phyloP scores from a whole-genome alignment of 805 yeast genomes.

The Lachancea sp. region DNA sequence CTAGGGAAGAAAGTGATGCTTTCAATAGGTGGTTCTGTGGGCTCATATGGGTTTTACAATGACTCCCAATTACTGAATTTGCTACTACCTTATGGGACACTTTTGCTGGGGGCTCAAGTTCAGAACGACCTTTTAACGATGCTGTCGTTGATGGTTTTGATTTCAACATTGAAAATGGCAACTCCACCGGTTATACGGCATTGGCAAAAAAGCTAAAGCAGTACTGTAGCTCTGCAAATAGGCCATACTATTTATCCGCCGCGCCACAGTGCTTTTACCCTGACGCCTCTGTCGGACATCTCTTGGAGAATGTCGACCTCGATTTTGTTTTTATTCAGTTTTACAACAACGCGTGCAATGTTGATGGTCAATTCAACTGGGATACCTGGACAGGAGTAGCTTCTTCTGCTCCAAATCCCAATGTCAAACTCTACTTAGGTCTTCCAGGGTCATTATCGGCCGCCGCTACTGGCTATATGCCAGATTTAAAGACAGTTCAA shows the following conservation, averaged over 20 bases:
- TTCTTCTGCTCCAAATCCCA: slow-evolving; percentile 51
- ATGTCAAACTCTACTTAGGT: slow-evolving; percentile 68
- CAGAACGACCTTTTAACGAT: slow-evolving; percentile 64
- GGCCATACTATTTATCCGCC: slow-evolving; percentile 69
- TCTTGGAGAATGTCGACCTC: slow-evolving; percentile 51
- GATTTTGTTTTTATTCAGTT: slow-evolving; percentile 85
- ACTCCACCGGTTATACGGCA: slow-evolving; percentile 57
- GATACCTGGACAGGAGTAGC: slow-evolving; percentile 71
- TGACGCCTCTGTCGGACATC: slow-evolving; percentile 59
- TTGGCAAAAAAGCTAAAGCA: slow-evolving; percentile 49
- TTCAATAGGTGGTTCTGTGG: slow-evolving; percentile 70
- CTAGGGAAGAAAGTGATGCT: slow-evolving; percentile 69
- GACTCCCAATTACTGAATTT: slow-evolving; percentile 62
- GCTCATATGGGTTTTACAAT: slow-evolving; percentile 78
- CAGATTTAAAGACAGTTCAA: slow-evolving; percentile 35
- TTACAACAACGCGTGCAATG: slow-evolving; percentile 76
- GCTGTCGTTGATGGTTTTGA: slow-evolving; percentile 87
- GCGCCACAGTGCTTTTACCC: slow-evolving; percentile 93
- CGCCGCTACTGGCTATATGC: slow-evolving; percentile 59
- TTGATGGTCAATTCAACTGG: slow-evolving; percentile 52
- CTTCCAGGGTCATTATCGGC: slow-evolving; percentile 61
- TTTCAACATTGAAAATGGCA: slow-evolving; percentile 72
- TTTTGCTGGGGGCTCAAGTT: slow-evolving; percentile 52
- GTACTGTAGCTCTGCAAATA: slow-evolving; percentile 46
- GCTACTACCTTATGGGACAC: slow-evolving; percentile 57